These are phyloP conservation scores for Pseudocercospora vitis DNA, from an alignment of 2,329 filamentous ascomycete species.

Conservation along the genomic window DNA sequence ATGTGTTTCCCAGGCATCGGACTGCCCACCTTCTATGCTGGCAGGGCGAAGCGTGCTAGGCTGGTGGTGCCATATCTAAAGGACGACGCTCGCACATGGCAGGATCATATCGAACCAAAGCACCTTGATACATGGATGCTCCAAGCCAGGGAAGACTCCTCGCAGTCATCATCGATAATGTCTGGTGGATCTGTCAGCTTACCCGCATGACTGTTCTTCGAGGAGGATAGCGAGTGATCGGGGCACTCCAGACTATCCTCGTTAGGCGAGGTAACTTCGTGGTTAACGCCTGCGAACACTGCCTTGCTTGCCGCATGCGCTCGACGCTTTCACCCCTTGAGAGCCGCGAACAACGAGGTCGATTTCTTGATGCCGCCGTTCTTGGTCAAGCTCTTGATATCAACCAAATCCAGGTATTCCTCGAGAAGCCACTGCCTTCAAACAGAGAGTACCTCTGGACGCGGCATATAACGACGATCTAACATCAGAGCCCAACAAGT, in stretches of 20 bases:
- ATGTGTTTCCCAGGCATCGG: background rate
- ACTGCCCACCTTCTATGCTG: background rate
- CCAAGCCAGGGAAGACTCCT: background rate
- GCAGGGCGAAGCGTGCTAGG: too few relatives aligned
- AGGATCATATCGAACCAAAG: background rate
- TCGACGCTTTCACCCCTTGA: conserved; percentile 10
- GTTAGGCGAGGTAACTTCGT: background rate
- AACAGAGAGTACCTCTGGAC: too few relatives aligned
- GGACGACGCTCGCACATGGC: background rate
- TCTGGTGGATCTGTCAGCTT: background rate
- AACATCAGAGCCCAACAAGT: too few relatives aligned
- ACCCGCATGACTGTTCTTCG: background rate
- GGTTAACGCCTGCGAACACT: background rate
- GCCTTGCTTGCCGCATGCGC: background rate
- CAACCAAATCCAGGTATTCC: background rate
- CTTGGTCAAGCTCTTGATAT: background rate
- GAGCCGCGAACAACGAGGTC: background rate
- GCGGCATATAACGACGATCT: too few relatives aligned
- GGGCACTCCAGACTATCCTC: background rate
- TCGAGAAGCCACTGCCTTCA: conserved; percentile 17
- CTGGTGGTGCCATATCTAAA: too few relatives aligned
- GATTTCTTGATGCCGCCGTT: conserved; percentile 4
- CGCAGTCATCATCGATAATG: background rate
- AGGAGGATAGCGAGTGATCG: background rate
- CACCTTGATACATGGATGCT: background rate